Evolutionary conservation across 2,329 filamentous ascomycete species (phyloP), one percentile per base, ranked within the genome.

Genomic region (Cercospora canescens): DNA sequence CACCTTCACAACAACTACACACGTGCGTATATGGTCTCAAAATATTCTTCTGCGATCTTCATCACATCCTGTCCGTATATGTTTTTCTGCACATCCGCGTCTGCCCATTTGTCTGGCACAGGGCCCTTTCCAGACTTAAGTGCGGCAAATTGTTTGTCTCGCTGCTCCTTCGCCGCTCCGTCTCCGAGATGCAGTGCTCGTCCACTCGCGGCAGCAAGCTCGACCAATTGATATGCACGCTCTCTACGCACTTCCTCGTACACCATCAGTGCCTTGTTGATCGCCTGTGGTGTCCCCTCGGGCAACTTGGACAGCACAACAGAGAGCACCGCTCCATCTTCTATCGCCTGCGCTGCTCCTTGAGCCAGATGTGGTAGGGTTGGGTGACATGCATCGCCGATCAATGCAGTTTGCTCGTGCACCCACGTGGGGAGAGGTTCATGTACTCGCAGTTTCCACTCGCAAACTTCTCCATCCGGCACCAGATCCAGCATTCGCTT

Each of bases 391-490:
- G 86, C 85, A 72, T 89, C 87, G 21, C 86, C 86, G 0, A 88
- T 79, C 4, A 89, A 78, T 2, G 85, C 86, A 1, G 81, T 79
- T 11, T 77, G 80, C 11, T 83, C 82, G 39, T 85, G 78, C 0
- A 87, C 80, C 88, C 89, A 91, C 4, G 85, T 88, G 0, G 85
- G 84, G 4, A 91, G 76, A 0, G 87, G 87, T 39, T 86, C 83
- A 72, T 90, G 87, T 4, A 87, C 84, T 28, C 87, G 80, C 52
- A 91, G 78, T 69, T 87, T 88, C 86, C 88, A 91, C 74, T 91
- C 88, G 69, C 87, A 86, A 5, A 91, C 84, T 69, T 88, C 87
- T n/a, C 87, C 87, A 54, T 87, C 84, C 0, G 87, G 87, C 0
- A 89, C 87, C 16, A 87, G 79, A 66, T 87, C 80, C 14, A 90